A percentile compares a stretch with the other conserved stretches of the same genome.
phyloP scores from a whole-genome alignment of 139 green algal genomes.

The Auxenochlorella protothecoides region DNA sequence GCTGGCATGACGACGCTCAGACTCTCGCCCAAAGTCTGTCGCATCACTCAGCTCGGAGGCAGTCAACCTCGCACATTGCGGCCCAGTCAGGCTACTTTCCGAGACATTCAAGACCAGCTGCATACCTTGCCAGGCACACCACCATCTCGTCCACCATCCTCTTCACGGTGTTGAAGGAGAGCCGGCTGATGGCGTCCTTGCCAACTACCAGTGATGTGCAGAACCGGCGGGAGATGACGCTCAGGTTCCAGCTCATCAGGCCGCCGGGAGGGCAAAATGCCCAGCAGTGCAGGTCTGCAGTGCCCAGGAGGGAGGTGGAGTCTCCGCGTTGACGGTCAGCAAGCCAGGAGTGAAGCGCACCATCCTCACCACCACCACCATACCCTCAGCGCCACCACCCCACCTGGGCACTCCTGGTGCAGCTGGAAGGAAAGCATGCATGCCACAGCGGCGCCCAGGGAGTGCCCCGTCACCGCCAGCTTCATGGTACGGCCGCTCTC shows the following conservation, averaged over 20 bases:
- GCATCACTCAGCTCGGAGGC: no score
- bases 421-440: conserved; percentile 49
- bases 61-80: no score
- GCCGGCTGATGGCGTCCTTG: conserved; percentile 44
- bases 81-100: no score
- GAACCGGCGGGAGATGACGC: conserved; percentile 14
- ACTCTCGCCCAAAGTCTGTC: no score
- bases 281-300: conserved; percentile 38
- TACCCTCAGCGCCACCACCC: no score
- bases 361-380: no score
- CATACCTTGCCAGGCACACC: background rate
- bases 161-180: conserved; percentile 27
- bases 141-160: conserved; percentile 19
- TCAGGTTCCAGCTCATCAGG: conserved; percentile 26
- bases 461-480: conserved; percentile 55
- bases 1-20: no score
- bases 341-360: no score
- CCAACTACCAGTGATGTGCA: conserved; percentile 46
- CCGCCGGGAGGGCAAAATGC: conserved; percentile 43
- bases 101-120: no score
- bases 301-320: no score
- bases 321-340: no score
- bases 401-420: conserved; percentile 21
- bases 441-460: conserved; percentile 52
- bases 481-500: background rate